Conservation (phyloP, 345 rosid species). For the Trapa bicornis region DNA sequence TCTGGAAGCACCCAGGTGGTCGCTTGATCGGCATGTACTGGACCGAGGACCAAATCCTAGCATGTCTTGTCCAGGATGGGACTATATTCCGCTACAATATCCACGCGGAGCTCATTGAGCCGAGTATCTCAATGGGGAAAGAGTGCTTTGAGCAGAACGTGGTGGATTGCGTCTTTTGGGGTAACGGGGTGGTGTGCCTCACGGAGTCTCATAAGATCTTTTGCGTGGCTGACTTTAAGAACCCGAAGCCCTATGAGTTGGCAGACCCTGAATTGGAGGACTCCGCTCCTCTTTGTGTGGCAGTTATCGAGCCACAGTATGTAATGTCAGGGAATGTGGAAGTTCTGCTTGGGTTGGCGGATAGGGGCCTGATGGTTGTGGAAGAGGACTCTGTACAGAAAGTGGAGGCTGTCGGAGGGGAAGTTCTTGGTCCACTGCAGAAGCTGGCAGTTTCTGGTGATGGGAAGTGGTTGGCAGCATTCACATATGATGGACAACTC, state of each 20-base stretch:
- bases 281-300: slow-evolving; percentile 42
- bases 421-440: slow-evolving; percentile 50
- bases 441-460: slow-evolving; percentile 72
- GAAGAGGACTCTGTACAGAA: slow-evolving; percentile 76
- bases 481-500: slow-evolving; percentile 75
- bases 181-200: slow-evolving; percentile 75
- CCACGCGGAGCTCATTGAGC: slow-evolving; percentile 65
- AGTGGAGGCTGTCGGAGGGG: slow-evolving; percentile 31
- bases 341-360: slow-evolving; percentile 53
- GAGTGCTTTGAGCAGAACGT: slow-evolving; percentile 92
- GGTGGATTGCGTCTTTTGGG: slow-evolving; percentile 84
- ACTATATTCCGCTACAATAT: slow-evolving; percentile 72
- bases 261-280: slow-evolving; percentile 52
- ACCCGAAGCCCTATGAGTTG: slow-evolving; percentile 40
- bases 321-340: slow-evolving; percentile 78
- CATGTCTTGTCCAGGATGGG: slow-evolving; percentile 85
- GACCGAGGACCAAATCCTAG: slow-evolving; percentile 78
- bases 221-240: slow-evolving; percentile 64
- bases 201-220: slow-evolving; percentile 60
- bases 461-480: slow-evolving; percentile 70
- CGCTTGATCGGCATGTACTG: slow-evolving; percentile 87
- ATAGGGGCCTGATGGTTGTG: slow-evolving; percentile 44
- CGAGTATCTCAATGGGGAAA: slow-evolving; percentile 56
- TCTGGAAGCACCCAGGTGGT: slow-evolving; percentile 92
- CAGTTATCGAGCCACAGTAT: slow-evolving; percentile 84